Evolutionary conservation across 1,139 yeast species (phyloP).

Genomic region (Taphrina communis): DNA sequence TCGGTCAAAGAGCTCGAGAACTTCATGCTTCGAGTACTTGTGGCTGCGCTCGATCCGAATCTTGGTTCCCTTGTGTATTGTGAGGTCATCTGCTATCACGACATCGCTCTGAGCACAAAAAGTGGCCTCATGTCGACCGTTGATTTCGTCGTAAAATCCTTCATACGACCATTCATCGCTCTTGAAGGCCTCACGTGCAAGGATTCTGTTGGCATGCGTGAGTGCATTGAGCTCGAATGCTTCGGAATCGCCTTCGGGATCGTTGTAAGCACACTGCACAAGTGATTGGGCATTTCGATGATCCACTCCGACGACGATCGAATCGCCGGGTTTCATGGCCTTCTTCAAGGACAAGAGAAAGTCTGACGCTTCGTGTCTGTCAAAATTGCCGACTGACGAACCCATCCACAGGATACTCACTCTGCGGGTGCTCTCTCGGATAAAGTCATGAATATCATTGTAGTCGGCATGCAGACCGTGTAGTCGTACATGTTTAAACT

Average conservation of each 20-base stretch:
- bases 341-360: slow-evolving; percentile 42
- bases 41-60: slow-evolving; percentile 46
- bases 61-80: slow-evolving; percentile 41
- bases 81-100: slow-evolving; percentile 25
- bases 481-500: slow-evolving; percentile 41
- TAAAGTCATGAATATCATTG: slow-evolving; percentile 45
- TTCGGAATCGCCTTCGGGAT: slow-evolving; percentile 44
- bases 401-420: slow-evolving; percentile 46
- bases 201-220: slow-evolving; percentile 43
- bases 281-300: slow-evolving; percentile 44
- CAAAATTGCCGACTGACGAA: slow-evolving; percentile 47
- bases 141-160: slow-evolving; percentile 44
- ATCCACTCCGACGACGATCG: slow-evolving; percentile 46
- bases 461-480: slow-evolving; percentile 46
- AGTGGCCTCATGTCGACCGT: slow-evolving; percentile 46
- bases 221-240: slow-evolving; percentile 46
- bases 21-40: slow-evolving; percentile 45
- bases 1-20: slow-evolving; percentile 40
- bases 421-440: slow-evolving; percentile 28
- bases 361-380: slow-evolving; percentile 44
- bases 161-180: slow-evolving; percentile 44
- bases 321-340: slow-evolving; percentile 43
- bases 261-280: slow-evolving; percentile 46
- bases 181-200: slow-evolving; percentile 43
- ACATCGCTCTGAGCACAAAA: slow-evolving; percentile 43